Evolutionary conservation across 2,329 filamentous ascomycete genomes (phyloP), one percentile per base, ranked within the genome.

Genomic region (Fusarium anthophilum): DNA sequence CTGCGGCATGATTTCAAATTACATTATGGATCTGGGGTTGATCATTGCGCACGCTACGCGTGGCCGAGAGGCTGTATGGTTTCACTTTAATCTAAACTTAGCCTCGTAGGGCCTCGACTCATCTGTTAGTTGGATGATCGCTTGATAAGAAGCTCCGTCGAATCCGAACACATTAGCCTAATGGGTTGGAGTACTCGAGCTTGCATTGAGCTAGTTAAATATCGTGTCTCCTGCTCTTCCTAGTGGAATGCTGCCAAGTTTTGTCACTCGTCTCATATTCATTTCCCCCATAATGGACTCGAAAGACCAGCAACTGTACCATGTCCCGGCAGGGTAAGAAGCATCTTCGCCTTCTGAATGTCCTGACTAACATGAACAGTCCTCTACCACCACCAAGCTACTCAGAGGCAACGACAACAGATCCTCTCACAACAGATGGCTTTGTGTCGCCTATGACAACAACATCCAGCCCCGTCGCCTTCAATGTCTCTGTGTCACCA

Each of bases 381-480:
- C 17, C 58, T 20, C 26, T 61, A 17, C 47, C 58, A 11, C 57
- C 57, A 7, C 47, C 58, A 9, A 61, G 58, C 3, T 61, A 61
- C 37, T 61, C 58, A 3, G 58, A 61, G 12, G 58, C 58, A 35
- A 61, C 47, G 2, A 61, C 47, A 43, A 43, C 14, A 55, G 58
- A 61, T 10, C 58, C 47, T 6, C 26, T 61, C 8, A 61, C 58
- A 13, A 43, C 58, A 41, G 58, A 61, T 55, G 58, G 58, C 13
- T 61, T 61, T 24, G n/a, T 61, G 14, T 61, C 58, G 4, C 58
- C 58, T 22, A 55, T 61, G 28, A 54, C 58, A 43, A 43, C 37
- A 3, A 35, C 58, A 1, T 61, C 58, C 32, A 61, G 58, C 18
- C 58, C 58, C 1, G 58, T 61, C 10, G 22, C 22, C 1, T 61